Base-by-base conservation (phyloP, 148 eudicot genomes). In the Rhododendron mucronatum region DNA sequence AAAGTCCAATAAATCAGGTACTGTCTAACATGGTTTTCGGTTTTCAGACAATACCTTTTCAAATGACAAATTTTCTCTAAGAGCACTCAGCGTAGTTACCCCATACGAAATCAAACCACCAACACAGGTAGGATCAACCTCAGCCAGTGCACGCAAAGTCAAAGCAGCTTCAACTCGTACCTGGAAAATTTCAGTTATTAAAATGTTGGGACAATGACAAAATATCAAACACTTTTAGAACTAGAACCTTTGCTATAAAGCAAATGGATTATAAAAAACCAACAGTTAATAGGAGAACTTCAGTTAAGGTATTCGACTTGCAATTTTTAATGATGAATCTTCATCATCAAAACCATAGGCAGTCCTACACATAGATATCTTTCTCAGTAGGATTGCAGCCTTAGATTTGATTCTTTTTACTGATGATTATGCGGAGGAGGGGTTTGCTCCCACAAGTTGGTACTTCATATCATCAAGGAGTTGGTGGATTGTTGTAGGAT, bases 71-170 rank as follows among this genome's bases (percentile, higher is more conserved):
- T 91, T 97, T 89, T 97, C 99, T 88, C 98, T 93, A 61, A 91
- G 90, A 84, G 98, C 98, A 81, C 89, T 89, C 73, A 97, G 89
- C 81, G 90, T 93, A 16, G 99, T 95, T 87, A 93, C 92, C 77
- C 96, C 98, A 89, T 90, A 97, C 84, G 98, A 95, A 85, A 97
- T 93, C 94, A 97, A 91, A 85, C 99, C 99, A 85, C 99, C 95
- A 90, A 97, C 98, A 89, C 98, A 95, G 57, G 96, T 93, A 59
- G 99, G 99, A 91, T 97, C 99, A 93, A 97, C 98, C 93, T 97
- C 99, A 85, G 98, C 98, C 89, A 97, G 85, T 71, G 94, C 92
- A 83, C 97, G 93, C 89, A 95, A 74, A 57, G 96, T 92, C 91
- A 97, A 88, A 87, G 98, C 98, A 88, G 99, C 96, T 91, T 97